Evolutionary conservation across 352 stramenopile species (phyloP).

Genomic region (Globisporangium yorkense): DNA sequence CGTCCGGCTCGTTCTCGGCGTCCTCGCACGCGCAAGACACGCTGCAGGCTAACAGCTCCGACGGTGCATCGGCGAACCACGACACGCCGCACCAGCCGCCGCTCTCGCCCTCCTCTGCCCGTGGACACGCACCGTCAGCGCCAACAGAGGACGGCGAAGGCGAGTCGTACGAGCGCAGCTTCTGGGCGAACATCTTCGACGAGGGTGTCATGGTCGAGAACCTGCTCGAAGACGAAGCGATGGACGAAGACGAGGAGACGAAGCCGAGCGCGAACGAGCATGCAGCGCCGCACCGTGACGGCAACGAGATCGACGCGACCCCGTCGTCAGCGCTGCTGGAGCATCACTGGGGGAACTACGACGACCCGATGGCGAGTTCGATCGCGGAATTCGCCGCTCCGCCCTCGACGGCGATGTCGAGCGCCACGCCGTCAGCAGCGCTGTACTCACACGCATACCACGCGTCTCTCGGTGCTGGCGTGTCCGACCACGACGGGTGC

Average conservation of each 20-base stretch:
- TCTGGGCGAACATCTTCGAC: slow-evolving; percentile 34
- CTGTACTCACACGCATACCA: slow-evolving; percentile 13
- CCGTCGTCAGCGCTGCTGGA: slow-evolving; percentile 18
- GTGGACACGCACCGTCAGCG: neutral
- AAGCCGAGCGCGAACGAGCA: slow-evolving; percentile 8
- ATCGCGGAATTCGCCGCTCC: slow-evolving; percentile 22
- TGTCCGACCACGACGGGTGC: slow-evolving; percentile 26
- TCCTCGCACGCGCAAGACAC: neutral
- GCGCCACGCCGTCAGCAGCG: slow-evolving; percentile 3
- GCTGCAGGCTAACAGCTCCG: neutral
- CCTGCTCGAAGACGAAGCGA: slow-evolving; percentile 24
- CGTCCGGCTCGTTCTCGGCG: slow-evolving; percentile 7
- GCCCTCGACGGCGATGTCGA: slow-evolving; percentile 6
- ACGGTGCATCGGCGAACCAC: neutral
- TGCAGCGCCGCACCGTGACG: neutral
- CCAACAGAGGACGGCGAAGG: neutral
- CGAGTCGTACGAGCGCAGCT: slow-evolving; percentile 21
- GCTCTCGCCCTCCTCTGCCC: neutral
- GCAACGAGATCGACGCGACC: slow-evolving; percentile 7
- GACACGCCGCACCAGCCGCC: neutral
- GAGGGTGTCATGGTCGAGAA: slow-evolving; percentile 20
- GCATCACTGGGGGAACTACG: slow-evolving; percentile 28
- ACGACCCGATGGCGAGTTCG: slow-evolving; percentile 24
- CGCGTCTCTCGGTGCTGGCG: slow-evolving; percentile 15
- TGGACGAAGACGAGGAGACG: slow-evolving; percentile 15